These are phyloP conservation scores for Echeveria elegans DNA, from an alignment of 164 flowering plant genomes.

Conservation along the genomic window DNA sequence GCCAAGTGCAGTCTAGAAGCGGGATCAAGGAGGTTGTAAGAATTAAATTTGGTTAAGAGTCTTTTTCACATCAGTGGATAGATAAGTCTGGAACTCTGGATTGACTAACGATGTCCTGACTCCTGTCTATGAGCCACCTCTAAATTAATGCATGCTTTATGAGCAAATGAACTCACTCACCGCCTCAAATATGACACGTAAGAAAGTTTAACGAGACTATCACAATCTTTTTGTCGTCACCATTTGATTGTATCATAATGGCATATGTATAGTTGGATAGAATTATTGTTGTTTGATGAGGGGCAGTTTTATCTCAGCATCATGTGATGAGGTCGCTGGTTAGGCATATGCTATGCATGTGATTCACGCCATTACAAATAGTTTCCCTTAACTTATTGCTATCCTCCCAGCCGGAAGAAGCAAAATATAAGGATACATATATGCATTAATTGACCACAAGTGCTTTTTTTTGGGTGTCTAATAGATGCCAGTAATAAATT, in stretches of 20 bases:
- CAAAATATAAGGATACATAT: not conserved
- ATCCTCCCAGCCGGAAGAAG: not conserved
- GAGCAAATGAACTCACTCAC: no score
- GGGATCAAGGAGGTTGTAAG: not conserved
- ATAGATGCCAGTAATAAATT: no score
- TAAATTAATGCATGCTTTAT: not conserved
- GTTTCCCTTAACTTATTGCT: not conserved
- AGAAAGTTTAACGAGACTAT: not conserved
- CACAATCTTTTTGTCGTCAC: not conserved
- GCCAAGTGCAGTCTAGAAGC: not conserved
- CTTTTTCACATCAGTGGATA: not conserved
- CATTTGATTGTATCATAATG: no score
- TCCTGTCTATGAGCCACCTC: no score
- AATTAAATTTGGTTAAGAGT: not conserved
- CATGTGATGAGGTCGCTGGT: not conserved
- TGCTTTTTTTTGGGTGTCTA: not conserved
- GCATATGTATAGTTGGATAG: not conserved
- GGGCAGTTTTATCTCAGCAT: not conserved
- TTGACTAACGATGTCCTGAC: not conserved
- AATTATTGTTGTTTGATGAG: not conserved
- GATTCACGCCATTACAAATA: not conserved
- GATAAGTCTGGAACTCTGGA: no score
- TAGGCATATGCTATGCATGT: not conserved
- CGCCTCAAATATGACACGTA: not conserved
- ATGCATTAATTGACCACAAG: not conserved